These are phyloP conservation scores for Chimonanthus praecox DNA, from an alignment of 164 flowering plant species.

Conservation along the genomic window DNA sequence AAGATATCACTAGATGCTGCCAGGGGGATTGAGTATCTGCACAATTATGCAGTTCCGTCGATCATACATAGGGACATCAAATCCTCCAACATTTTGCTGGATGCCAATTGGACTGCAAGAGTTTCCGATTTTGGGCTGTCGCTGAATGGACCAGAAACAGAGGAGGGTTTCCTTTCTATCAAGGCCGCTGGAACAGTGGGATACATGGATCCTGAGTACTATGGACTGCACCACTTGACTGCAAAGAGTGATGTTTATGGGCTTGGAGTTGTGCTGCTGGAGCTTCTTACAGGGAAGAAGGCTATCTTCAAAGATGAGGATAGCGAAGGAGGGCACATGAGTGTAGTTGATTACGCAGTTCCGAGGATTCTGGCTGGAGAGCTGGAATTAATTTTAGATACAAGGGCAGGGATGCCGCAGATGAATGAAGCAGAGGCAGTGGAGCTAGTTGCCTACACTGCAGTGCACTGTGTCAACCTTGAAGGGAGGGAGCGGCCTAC, in stretches of 20 bases:
- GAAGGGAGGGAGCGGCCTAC: slow-evolving; percentile 92
- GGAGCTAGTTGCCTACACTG: slow-evolving; percentile 83
- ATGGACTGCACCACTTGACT: slow-evolving; percentile 77
- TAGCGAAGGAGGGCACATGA: slow-evolving; percentile 42
- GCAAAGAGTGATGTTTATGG: slow-evolving; percentile 97
- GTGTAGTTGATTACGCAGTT: slow-evolving; percentile 78
- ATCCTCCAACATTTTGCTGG: slow-evolving; percentile 91
- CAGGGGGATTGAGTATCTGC: slow-evolving; percentile 92
- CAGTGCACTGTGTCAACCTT: slow-evolving; percentile 80
- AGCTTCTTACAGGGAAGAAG: slow-evolving; percentile 77
- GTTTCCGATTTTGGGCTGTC: slow-evolving; percentile 97
- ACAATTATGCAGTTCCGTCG: slow-evolving; percentile 91
- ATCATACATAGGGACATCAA: slow-evolving; percentile 94
- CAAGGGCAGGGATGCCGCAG: slow-evolving; percentile 62
- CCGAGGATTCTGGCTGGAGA: slow-evolving; percentile 67
- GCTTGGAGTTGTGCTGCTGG: slow-evolving; percentile 81
- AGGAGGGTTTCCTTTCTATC: slow-evolving; percentile 33
- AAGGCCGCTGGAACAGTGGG: slow-evolving; percentile 96
- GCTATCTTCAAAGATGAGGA: slow-evolving; percentile 72
- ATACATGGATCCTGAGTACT: slow-evolving; percentile 97
- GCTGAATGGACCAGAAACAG: slow-evolving; percentile 62
- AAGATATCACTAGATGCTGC: slow-evolving; percentile 75
- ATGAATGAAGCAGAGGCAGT: slow-evolving; percentile 72
- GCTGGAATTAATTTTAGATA: slow-evolving; percentile 51
- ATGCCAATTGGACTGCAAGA: slow-evolving; percentile 68